Evolutionary conservation across 192 early-diverging fungal genomes (phyloP).

Genomic region (Kappamyces sp.): DNA sequence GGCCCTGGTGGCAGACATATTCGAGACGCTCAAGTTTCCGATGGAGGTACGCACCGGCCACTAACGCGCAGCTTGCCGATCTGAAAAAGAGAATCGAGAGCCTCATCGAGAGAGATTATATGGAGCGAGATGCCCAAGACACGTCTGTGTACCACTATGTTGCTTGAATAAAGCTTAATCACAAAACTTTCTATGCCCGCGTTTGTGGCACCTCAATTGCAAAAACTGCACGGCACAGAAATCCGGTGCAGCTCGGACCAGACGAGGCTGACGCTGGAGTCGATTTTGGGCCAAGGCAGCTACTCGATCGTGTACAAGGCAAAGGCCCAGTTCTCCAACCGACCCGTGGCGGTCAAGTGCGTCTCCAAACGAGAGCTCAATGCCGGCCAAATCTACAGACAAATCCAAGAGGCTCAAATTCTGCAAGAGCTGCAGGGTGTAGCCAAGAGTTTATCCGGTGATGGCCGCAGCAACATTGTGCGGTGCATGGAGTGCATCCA

Average conservation of each 20-base stretch:
- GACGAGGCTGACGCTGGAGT: background rate
- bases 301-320: no score
- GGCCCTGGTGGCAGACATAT: constrained; percentile 70
- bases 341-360: no score
- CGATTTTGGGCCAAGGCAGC: constrained; percentile 11
- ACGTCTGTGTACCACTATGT: constrained; percentile 36
- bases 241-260: background rate
- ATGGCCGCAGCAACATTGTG: no score
- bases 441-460: no score
- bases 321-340: no score
- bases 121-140: constrained; percentile 70
- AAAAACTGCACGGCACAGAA: background rate
- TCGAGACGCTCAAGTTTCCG: constrained; percentile 67
- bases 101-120: constrained; percentile 93
- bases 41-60: constrained; percentile 56
- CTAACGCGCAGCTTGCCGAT: constrained; percentile 25
- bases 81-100: constrained; percentile 91
- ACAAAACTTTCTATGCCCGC: background rate
- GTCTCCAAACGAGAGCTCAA: no score
- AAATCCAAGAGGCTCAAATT: no score
- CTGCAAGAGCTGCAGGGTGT: no score
- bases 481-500: no score
- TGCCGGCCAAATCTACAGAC: no score
- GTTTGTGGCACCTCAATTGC: background rate
- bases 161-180: constrained; percentile 27